Base-by-base conservation (phyloP, 1,284 basidiomycete genomes). In the Leccinum pseudoinsigne region DNA sequence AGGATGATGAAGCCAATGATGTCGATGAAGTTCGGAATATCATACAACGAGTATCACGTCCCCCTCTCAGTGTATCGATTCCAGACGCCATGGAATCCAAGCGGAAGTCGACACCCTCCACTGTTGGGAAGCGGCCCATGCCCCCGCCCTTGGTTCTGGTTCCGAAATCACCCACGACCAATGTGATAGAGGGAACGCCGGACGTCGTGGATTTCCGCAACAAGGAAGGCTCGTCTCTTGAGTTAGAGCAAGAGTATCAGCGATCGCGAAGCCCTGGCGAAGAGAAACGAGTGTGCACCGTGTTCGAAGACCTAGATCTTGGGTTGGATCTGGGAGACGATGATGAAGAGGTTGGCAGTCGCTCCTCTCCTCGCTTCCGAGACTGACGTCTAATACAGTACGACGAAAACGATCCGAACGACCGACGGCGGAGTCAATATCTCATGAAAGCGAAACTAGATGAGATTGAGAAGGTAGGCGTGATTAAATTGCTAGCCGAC, bases 221-320 rank as follows among this genome's bases (percentile, higher is more conserved):
- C 51, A 71, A 72, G 56, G 75, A 76, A 5, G 74, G 69, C 14
- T 55, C 57, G 14, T 70, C 71, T 56, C 68, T 71, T 50, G 73
- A 76, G 16, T 64, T 74, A 26, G 76, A 77, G 9, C 68, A 66
- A 60, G 75, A 77, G 56, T 77, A 76, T 64, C 69, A 71, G 40
- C 76, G 76, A 55, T 71, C 78, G 42, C 78, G 81, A 59, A 86
- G 80, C 67, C 82, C 81, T 16, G 71, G 77, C 23, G 86, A 86
- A 60, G 57, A 86, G 65, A 89, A 87, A 75, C 79, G 89, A 55
- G 83, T 79, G 16, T 88, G 87, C 12, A 84, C 82, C n/a, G 79
- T 91, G 61, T 92, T 85, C 71, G 89, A 90, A 61, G 87, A 89
- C 64, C 76, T 90, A 60, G 87, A 90, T 68, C 78, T 91, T 47